These are phyloP conservation scores for Penstemon newberryi DNA, from an alignment of 257 asterid genomes.

Conservation along the genomic window DNA sequence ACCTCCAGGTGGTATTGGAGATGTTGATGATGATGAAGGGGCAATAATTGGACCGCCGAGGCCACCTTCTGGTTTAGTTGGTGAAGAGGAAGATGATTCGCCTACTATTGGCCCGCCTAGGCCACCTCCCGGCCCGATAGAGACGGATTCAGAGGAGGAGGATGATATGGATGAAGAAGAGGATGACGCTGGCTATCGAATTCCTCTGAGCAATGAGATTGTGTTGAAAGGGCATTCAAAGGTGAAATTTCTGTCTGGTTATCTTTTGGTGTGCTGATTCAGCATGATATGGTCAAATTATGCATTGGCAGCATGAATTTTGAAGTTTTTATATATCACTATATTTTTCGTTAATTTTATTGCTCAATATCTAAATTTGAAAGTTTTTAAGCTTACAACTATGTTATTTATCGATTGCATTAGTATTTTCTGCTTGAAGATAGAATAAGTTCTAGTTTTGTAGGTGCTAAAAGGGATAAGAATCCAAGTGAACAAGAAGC, in stretches of 20 bases:
- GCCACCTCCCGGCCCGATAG: constrained; percentile 42
- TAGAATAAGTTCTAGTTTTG: neutral
- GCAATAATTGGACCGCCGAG: constrained; percentile 64
- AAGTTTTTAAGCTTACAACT: constrained; percentile 10
- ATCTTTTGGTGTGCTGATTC: neutral
- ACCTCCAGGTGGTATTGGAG: constrained; percentile 33
- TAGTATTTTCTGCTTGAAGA: neutral
- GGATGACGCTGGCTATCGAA: constrained; percentile 51
- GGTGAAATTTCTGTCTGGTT: constrained; percentile 38
- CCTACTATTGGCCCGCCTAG: constrained; percentile 55
- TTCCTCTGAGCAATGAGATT: constrained; percentile 94
- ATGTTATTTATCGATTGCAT: neutral
- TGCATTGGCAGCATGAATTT: neutral
- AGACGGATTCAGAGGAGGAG: constrained; percentile 62
- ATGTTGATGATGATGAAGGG: constrained; percentile 37
- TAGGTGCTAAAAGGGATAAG: constrained; percentile 8
- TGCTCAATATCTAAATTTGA: constrained; percentile 8
- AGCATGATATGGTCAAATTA: neutral
- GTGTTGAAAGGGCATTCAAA: constrained; percentile 89
- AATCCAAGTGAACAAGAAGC: neutral
- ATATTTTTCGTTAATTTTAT: neutral
- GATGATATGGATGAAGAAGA: constrained; percentile 58
- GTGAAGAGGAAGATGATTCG: constrained; percentile 38
- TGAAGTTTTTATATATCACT: neutral
- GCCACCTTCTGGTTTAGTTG: constrained; percentile 36